Conservation (phyloP, 352 stramenopile species). For the Pythium insidiosum region DNA sequence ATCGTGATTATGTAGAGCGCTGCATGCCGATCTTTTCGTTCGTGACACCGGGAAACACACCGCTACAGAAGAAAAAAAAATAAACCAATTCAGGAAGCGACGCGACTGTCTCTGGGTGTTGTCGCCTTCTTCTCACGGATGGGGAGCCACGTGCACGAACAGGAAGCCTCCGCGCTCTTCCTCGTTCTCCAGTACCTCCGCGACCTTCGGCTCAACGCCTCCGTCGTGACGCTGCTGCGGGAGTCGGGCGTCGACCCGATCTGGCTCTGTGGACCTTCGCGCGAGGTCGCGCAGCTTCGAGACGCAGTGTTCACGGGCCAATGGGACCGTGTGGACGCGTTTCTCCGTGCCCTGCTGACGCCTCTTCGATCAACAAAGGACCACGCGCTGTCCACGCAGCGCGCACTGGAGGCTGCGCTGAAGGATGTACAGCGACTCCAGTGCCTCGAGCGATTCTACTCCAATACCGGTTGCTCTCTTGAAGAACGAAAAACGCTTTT, state of each 20-base stretch:
- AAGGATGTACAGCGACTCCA: constrained; percentile 11
- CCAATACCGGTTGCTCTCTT: too few species aligned
- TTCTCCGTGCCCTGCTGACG: constrained; percentile 27
- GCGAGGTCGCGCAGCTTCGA: constrained; percentile 38
- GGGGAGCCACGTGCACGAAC: neutral
- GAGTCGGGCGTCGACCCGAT: constrained; percentile 46
- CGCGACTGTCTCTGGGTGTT: too few species aligned
- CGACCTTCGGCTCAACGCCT: constrained; percentile 21
- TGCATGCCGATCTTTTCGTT: too few species aligned
- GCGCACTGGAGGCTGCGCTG: constrained; percentile 11
- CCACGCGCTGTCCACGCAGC: constrained; percentile 4
- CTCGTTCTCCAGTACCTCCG: constrained; percentile 44
- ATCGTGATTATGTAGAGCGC: constrained; percentile 68
- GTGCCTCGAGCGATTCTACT: neutral
- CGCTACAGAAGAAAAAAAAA: neutral
- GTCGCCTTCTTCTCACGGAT: too few species aligned
- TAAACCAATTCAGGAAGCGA: too few species aligned
- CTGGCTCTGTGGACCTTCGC: constrained; percentile 45
- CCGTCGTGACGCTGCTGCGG: constrained; percentile 33
- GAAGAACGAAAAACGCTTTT: too few species aligned
- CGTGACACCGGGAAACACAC: too few species aligned
- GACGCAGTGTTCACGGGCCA: constrained; percentile 47
- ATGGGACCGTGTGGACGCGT: constrained; percentile 19
- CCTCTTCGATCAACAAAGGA: too few species aligned
- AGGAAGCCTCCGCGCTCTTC: constrained; percentile 32